Conservation (phyloP, 768 basidiomycete species). For the Collybia sp. region DNA sequence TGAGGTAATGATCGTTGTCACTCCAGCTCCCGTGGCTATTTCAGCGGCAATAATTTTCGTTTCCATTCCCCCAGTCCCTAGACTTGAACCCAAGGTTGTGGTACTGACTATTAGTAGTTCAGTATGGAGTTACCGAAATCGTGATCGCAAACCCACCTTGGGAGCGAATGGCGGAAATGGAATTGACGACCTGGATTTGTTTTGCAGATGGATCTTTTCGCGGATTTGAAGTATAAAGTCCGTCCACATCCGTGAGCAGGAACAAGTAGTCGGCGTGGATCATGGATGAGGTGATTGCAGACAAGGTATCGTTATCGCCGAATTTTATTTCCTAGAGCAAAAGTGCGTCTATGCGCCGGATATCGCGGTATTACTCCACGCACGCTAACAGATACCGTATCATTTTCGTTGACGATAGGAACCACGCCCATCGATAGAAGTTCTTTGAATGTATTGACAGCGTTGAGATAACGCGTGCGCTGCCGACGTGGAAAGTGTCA, state of each 20-base stretch:
- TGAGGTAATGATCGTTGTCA: conserved; percentile 85
- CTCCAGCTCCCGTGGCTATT: conserved; percentile 93
- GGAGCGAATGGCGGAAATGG: conserved; percentile 73
- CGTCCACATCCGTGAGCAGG: conserved; percentile 94
- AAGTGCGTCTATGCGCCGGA: background rate
- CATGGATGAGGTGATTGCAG: conserved; percentile 96
- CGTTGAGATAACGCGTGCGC: conserved; percentile 95
- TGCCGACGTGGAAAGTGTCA: conserved; percentile 27
- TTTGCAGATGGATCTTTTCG: conserved; percentile 81
- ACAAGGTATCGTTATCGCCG: conserved; percentile 97
- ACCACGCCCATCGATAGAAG: conserved; percentile 91
- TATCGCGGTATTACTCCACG: conserved; percentile 24
- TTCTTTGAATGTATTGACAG: conserved; percentile 92
- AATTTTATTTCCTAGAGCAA: conserved; percentile 92
- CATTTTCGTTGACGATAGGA: conserved; percentile 99
- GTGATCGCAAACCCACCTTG: conserved; percentile 52
- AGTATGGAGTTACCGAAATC: conserved; percentile 1
- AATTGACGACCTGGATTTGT: conserved; percentile 78
- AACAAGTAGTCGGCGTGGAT: conserved; percentile 97
- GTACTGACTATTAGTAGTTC: conserved; percentile 67
- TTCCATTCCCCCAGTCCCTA: conserved; percentile 99
- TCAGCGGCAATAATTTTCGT: conserved; percentile 99
- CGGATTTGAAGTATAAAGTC: conserved; percentile 93
- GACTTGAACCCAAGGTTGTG: conserved; percentile 82
- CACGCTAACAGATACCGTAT: conserved; percentile 96